Conservation (phyloP, 139 green algal species). For the Ettlia oleoabundans region DNA sequence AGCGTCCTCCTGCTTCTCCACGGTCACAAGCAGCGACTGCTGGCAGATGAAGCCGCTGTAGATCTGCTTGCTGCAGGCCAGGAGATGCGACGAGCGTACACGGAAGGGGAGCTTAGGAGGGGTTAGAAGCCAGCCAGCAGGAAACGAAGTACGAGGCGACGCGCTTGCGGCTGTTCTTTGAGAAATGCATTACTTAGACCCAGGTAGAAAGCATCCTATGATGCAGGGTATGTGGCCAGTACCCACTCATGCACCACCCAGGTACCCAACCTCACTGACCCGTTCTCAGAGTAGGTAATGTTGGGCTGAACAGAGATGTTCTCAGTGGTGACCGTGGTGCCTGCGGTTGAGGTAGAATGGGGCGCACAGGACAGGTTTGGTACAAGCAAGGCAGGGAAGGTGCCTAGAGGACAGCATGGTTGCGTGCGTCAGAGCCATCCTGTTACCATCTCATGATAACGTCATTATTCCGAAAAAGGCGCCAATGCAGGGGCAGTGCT, state of each 20-base stretch:
- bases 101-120: background rate
- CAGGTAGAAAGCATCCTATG: no score
- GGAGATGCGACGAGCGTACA: background rate
- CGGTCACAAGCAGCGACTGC: background rate
- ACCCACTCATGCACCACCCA: no score
- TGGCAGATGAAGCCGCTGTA: background rate
- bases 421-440: no score
- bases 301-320: background rate
- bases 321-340: background rate
- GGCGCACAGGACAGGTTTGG: no score
- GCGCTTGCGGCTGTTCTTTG: background rate
- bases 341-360: background rate
- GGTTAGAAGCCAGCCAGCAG: background rate
- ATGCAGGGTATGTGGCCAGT: no score
- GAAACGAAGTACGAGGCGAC: background rate
- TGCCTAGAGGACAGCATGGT: no score
- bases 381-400: no score
- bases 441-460: no score
- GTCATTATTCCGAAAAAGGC: no score
- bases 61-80: background rate
- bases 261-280: background rate
- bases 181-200: no score
- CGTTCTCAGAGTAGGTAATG: background rate
- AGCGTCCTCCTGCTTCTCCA: background rate
- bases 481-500: no score